Base-by-base conservation (phyloP, 2,329 filamentous ascomycete species). In the Incumbomyces delicatus region DNA sequence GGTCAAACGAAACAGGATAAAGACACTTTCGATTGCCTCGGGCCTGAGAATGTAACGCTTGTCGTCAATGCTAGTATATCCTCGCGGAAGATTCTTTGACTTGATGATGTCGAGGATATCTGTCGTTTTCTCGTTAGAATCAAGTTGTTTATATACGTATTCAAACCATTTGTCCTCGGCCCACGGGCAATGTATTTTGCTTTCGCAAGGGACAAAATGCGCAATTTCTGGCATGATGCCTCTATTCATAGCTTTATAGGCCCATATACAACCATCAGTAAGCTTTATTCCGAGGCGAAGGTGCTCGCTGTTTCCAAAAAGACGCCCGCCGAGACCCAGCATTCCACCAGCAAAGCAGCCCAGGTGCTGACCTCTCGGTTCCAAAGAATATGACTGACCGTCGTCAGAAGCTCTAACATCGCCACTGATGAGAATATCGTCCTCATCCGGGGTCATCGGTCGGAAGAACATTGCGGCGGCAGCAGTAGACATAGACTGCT, bases 1-100 rank as follows among this genome's bases (percentile, higher is more conserved):
- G 0, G 87, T 94, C 64, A 94, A 87, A 60, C 88, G 85, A 68
- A 94, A 92, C 72, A 94, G 82, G 67, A 89, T 85, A 75, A 87
- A 94, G 12, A 94, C 80, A 1, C 83, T 87, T 59, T 94, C 87
- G 56, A 94, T 88, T 1, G 85, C 86, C 69, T 94, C 87, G 16
- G 87, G 86, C 17, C 84, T 85, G 53, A 58, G 40, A 14, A 47
- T 44, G 38, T 51, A 58, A 4, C 43, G 44, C 45, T 41, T 50
- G 41, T 53, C 49, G 5, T 49, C 37, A 17, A 53, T 51, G 16
- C 38, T 40, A 11, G 50, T 46, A 4, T 53, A 33, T 8, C 57
- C 60, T 31, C 49, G 45, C 1, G 57, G 51, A 6, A 60, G 49
- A 16, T 46, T 46, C 17, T 52, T 46, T 4, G 54, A 22, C 20